Percentiles rank a stretch among this genome's conserved stretches.
Conservation (phyloP, 768 basidiomycete genomes). For the Suillus cothurnatus region DNA sequence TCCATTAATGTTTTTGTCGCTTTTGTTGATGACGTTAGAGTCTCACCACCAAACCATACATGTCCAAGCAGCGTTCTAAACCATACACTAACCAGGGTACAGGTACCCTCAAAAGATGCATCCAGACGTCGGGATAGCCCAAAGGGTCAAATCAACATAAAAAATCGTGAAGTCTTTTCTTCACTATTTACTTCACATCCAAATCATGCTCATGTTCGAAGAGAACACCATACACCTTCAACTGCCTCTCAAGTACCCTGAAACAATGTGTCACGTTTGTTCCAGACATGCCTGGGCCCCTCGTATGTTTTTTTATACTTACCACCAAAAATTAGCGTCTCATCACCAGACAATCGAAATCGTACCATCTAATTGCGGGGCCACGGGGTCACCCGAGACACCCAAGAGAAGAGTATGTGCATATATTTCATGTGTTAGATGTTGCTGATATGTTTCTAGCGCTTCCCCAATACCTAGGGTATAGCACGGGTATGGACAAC, state of each 20-base stretch:
- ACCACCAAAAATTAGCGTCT: not conserved
- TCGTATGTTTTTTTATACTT: not conserved
- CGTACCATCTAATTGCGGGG: not conserved
- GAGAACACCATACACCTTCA: not conserved
- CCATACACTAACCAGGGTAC: not conserved
- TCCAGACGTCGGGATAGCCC: not conserved
- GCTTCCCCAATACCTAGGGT: not conserved
- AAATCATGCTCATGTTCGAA: not conserved
- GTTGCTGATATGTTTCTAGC: not conserved
- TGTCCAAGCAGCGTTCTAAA: not conserved
- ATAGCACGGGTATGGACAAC: not conserved
- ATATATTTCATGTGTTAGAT: not conserved
- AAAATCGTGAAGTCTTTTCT: not conserved
- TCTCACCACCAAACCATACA: not conserved
- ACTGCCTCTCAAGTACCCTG: not conserved
- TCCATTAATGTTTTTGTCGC: not conserved
- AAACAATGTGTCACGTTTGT: too few species aligned
- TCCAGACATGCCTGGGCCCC: not conserved
- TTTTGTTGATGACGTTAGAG: slow-evolving; percentile 1
- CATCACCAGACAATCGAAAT: not conserved
- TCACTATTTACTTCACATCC: not conserved
- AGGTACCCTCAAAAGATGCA: not conserved
- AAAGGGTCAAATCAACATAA: not conserved
- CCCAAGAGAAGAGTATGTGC: not conserved
- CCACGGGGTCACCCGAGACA: not conserved